A percentile compares a stretch with the other conserved stretches of the same genome.
Conservation (phyloP, 1,139 yeast species). For the Candida gigantensis region DNA sequence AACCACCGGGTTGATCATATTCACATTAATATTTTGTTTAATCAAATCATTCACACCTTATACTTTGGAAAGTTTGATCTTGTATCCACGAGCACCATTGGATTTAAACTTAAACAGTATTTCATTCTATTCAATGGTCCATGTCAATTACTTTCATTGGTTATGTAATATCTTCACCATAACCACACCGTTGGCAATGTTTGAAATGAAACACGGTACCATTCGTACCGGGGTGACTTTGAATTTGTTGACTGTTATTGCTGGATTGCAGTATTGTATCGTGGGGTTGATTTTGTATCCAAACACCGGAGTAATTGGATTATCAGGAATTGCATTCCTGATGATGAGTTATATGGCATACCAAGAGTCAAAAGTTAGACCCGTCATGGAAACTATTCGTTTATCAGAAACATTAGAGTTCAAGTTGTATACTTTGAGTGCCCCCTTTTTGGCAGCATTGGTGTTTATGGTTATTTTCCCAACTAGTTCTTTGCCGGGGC, state of each 20-base stretch:
- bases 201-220: conserved; percentile 80
- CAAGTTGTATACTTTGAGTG: conserved; percentile 58
- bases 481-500: conserved; percentile 73
- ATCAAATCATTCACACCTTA: conserved; percentile 23
- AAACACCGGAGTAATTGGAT: conserved; percentile 58
- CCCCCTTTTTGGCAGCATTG: conserved; percentile 60
- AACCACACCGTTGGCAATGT: conserved; percentile 61
- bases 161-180: conserved; percentile 61
- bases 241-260: conserved; percentile 67
- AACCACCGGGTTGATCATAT: conserved; percentile 62
- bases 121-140: conserved; percentile 77
- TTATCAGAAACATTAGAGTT: conserved; percentile 18
- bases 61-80: conserved; percentile 23
- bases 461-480: conserved; percentile 49
- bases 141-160: conserved; percentile 62
- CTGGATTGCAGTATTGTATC: conserved; percentile 67
- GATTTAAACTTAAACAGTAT: conserved; percentile 60
- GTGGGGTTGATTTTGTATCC: conserved; percentile 58
- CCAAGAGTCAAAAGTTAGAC: conserved; percentile 55
- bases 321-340: conserved; percentile 77
- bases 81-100: conserved; percentile 60
- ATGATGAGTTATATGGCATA: conserved; percentile 65
- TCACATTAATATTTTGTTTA: conserved; percentile 43
- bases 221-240: conserved; percentile 83
- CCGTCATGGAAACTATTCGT: conserved; percentile 33